phyloP scores from a whole-genome alignment of 2,329 filamentous ascomycete genomes.

The Colletotrichum tofieldiae region DNA sequence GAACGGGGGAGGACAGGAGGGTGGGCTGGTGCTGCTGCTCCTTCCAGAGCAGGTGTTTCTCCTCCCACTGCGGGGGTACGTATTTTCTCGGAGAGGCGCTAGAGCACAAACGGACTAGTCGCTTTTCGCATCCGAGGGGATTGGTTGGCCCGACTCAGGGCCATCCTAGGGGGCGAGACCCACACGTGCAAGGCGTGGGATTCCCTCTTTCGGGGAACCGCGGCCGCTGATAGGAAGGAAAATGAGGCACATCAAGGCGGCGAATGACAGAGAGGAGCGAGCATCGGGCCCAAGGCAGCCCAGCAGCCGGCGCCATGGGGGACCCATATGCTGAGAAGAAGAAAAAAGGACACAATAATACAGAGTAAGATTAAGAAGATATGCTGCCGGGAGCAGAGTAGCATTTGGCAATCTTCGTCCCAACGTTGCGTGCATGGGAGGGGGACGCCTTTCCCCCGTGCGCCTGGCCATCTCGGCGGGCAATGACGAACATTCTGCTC shows the following conservation, averaged over 20 bases:
- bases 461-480: neutral
- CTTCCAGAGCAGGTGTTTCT: neutral
- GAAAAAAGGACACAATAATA: neutral
- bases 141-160: constrained; percentile 30
- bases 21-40: neutral
- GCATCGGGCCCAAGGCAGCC: neutral
- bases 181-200: constrained; percentile 33
- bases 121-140: neutral
- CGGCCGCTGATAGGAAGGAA: constrained; percentile 37
- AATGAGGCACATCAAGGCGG: constrained; percentile 1
- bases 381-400: constrained; percentile 27
- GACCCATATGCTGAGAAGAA: neutral
- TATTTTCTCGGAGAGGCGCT: neutral
- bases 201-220: constrained; percentile 39
- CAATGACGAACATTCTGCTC: constrained; percentile 3
- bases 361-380: constrained; percentile 4
- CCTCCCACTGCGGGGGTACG: neutral
- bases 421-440: constrained; percentile 16
- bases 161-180: constrained; percentile 6
- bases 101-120: neutral
- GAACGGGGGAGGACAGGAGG: neutral
- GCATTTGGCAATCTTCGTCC: constrained; percentile 35
- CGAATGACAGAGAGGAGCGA: neutral
- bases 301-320: neutral
- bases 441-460: neutral